Percentiles rank a stretch among this genome's conserved stretches.
phyloP scores from a whole-genome alignment of 1,284 basidiomycete genomes.

The Hemileia vastatrix region DNA sequence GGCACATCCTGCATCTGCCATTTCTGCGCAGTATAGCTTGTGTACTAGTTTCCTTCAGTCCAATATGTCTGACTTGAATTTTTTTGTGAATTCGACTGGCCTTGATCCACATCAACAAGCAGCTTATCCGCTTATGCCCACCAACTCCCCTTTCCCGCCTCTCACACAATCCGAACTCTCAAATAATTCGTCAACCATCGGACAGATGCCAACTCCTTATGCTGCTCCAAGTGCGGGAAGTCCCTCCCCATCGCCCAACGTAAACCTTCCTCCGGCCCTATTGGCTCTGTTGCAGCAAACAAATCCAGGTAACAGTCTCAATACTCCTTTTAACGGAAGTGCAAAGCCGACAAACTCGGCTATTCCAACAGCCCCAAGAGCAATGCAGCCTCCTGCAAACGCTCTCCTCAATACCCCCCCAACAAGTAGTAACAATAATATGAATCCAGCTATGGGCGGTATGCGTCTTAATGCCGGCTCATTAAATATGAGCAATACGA shows the following conservation, averaged over 20 bases:
- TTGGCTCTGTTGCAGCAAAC: not conserved
- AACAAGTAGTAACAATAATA: not conserved
- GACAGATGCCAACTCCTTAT: not conserved
- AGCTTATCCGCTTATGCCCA: too few relatives aligned
- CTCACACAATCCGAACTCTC: not conserved
- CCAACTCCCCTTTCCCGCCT: not conserved
- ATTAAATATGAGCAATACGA: not conserved
- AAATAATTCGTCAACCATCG: constrained; percentile 4
- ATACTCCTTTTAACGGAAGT: not conserved
- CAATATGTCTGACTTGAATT: not conserved
- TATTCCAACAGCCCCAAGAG: constrained; percentile 8
- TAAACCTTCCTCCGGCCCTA: not conserved
- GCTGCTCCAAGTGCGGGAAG: not conserved
- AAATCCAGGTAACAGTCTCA: not conserved
- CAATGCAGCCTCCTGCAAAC: constrained; percentile 2
- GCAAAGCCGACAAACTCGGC: not conserved
- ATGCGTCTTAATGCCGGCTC: not conserved
- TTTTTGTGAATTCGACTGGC: not conserved
- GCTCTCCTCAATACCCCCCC: not conserved
- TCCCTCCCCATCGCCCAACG: not conserved
- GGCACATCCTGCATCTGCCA: not conserved
- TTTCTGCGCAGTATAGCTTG: not conserved
- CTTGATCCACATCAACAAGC: not conserved
- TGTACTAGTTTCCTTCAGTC: not conserved
- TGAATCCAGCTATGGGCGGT: not conserved